Evolutionary conservation across 2,329 filamentous ascomycete genomes (phyloP).

Genomic region (Pseudopithomyces chartarum): DNA sequence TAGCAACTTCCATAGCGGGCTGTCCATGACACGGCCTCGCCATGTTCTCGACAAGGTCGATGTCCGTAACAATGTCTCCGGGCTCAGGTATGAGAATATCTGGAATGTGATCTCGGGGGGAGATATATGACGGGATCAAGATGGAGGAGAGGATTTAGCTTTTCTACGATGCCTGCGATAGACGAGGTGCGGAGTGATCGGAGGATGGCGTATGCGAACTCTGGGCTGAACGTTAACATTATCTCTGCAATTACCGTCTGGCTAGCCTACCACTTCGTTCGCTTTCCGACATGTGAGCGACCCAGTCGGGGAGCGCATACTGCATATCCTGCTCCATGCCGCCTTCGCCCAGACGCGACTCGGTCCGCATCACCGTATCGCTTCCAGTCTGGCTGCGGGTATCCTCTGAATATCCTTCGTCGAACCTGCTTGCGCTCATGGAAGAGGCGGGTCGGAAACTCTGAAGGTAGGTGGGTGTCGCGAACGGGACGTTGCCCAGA

Average conservation of each 20-base stretch:
- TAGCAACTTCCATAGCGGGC: slow-evolving; percentile 81
- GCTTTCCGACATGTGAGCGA: slow-evolving; percentile 59
- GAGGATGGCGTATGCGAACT: slow-evolving; percentile 79
- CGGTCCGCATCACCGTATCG: slow-evolving; percentile 47
- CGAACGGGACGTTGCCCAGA: slow-evolving; percentile 31
- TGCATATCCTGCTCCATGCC: slow-evolving; percentile 39
- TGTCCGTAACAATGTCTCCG: slow-evolving; percentile 77
- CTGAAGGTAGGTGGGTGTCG: slow-evolving; percentile 40
- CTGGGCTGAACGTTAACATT: slow-evolving; percentile 53
- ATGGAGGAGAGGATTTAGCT: slow-evolving; percentile 81
- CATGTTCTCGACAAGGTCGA: slow-evolving; percentile 80
- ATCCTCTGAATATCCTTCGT: slow-evolving; percentile 89
- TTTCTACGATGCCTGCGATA: slow-evolving; percentile 79
- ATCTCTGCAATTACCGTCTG: not conserved
- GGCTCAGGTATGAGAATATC: slow-evolving; percentile 84
- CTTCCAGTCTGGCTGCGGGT: slow-evolving; percentile 56
- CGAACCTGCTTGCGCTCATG: slow-evolving; percentile 57
- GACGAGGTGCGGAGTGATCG: slow-evolving; percentile 78
- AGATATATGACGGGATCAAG: slow-evolving; percentile 89
- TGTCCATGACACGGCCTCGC: slow-evolving; percentile 80
- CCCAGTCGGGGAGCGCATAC: slow-evolving; percentile 58
- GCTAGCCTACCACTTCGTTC: slow-evolving; percentile 58
- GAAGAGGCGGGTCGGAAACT: slow-evolving; percentile 41
- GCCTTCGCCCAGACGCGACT: slow-evolving; percentile 38
- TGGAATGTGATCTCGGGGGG: slow-evolving; percentile 91